Percentiles rank a stretch among this genome's conserved stretches.
Conservation (phyloP, 148 eudicot genomes). For the Simmondsia chinensis region DNA sequence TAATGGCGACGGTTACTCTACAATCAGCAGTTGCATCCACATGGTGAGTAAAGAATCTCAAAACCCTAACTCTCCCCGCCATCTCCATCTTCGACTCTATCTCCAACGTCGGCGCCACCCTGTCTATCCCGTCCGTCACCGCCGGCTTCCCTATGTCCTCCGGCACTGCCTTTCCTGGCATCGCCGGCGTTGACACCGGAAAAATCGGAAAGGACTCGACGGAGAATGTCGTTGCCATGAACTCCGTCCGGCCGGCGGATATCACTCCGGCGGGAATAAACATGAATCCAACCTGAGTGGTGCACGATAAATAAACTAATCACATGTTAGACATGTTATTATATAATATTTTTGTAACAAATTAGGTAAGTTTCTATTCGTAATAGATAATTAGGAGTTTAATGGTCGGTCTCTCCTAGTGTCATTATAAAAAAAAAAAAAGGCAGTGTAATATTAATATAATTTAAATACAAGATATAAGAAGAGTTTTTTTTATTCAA, state of each 20-base stretch:
- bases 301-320: too few species aligned
- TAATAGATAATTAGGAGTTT: too few species aligned
- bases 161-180: constrained; percentile 13
- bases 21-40: constrained; percentile 13
- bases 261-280: constrained; percentile 77
- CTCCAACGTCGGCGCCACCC: constrained; percentile 27
- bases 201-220: constrained; percentile 55
- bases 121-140: constrained; percentile 23
- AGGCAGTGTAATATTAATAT: too few species aligned
- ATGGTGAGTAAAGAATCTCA: constrained; percentile 26
- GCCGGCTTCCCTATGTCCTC: constrained; percentile 9
- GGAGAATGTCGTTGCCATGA: constrained; percentile 63
- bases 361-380: too few species aligned
- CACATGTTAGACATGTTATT: too few species aligned
- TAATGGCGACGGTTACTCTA: constrained; percentile 15
- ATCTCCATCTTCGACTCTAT: constrained; percentile 20
- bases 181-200: constrained; percentile 7
- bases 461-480: too few species aligned
- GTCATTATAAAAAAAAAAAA: too few species aligned
- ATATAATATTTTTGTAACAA: too few species aligned
- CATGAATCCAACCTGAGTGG: constrained; percentile 78
- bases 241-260: constrained; percentile 38
- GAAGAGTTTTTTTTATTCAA: too few species aligned
- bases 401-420: too few species aligned
- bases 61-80: constrained; percentile 25